Percentiles rank a stretch among this genome's conserved stretches.
phyloP scores from a whole-genome alignment of 2,329 filamentous ascomycete species.

The Pezizomycotina sp. region DNA sequence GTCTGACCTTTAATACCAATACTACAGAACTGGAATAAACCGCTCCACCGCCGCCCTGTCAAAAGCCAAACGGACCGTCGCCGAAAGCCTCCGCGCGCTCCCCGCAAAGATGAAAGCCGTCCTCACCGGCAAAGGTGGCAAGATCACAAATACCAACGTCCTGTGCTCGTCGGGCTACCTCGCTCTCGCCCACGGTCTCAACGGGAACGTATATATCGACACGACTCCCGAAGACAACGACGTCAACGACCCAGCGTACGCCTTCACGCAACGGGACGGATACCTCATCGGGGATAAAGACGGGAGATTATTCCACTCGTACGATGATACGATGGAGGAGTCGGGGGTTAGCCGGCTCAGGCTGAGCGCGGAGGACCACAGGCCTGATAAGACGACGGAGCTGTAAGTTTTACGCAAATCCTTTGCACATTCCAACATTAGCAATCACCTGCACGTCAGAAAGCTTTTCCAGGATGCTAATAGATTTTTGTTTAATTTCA shows the following conservation, averaged over 20 bases:
- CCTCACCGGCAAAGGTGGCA: too few relatives aligned
- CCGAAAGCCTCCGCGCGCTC: too few relatives aligned
- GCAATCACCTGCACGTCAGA: too few relatives aligned
- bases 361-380: conserved; percentile 7
- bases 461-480: too few relatives aligned
- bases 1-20: too few relatives aligned
- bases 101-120: too few relatives aligned
- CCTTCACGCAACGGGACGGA: conserved; percentile 12
- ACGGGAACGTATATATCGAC: conserved; percentile 16
- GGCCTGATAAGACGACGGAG: conserved; percentile 8
- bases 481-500: too few relatives aligned
- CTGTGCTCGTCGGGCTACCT: not conserved
- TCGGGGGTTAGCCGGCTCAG: conserved; percentile 10
- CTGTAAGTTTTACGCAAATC: conserved; percentile 9
- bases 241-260: conserved; percentile 13
- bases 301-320: conserved; percentile 10
- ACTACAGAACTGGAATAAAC: too few relatives aligned
- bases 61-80: too few relatives aligned
- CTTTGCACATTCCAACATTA: too few relatives aligned
- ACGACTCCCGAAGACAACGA: conserved; percentile 1
- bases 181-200: conserved; percentile 8
- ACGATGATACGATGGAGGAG: conserved; percentile 8
- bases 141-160: too few relatives aligned
- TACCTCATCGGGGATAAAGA: conserved; percentile 10
- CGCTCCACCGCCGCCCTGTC: too few relatives aligned